A percentile compares a stretch with the other conserved stretches of the same genome.
Evolutionary conservation across 2,329 filamentous ascomycete genomes (phyloP).

Genomic region (Lachnellula hyalina): DNA sequence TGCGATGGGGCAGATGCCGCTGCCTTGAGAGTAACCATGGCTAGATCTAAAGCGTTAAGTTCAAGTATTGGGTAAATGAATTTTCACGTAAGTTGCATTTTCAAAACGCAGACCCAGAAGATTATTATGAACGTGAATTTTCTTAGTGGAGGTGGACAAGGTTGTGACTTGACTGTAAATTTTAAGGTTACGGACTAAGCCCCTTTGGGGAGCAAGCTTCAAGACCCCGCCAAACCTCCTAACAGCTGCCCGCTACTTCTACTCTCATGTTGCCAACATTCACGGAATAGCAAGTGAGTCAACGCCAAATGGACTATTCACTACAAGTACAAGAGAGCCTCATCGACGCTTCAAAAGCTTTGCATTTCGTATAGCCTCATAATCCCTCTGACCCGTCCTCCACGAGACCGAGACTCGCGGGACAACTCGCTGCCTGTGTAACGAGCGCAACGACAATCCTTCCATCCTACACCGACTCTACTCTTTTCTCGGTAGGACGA

Average conservation of each 20-base stretch:
- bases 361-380: constrained; percentile 1
- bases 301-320: constrained; percentile 5
- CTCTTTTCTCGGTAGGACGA: neutral
- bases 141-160: neutral
- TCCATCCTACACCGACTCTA: too few species aligned
- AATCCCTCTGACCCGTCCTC: neutral
- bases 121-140: too few species aligned
- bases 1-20: constrained; percentile 21
- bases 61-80: too few species aligned
- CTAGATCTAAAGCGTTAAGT: too few species aligned
- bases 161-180: constrained; percentile 1
- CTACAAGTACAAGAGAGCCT: neutral
- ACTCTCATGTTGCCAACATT: neutral
- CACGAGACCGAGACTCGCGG: too few species aligned
- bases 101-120: too few species aligned
- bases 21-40: neutral
- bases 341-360: constrained; percentile 5
- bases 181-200: neutral
- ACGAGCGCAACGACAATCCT: too few species aligned
- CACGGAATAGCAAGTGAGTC: neutral
- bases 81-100: too few species aligned
- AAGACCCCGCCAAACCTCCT: neutral
- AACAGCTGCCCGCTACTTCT: neutral
- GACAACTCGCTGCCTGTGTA: neutral
- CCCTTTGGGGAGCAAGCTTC: neutral